A percentile compares a stretch with the other conserved stretches of the same genome.
Conservation (phyloP, 2,329 filamentous ascomycete species). For the Penicillium oxalicum region DNA sequence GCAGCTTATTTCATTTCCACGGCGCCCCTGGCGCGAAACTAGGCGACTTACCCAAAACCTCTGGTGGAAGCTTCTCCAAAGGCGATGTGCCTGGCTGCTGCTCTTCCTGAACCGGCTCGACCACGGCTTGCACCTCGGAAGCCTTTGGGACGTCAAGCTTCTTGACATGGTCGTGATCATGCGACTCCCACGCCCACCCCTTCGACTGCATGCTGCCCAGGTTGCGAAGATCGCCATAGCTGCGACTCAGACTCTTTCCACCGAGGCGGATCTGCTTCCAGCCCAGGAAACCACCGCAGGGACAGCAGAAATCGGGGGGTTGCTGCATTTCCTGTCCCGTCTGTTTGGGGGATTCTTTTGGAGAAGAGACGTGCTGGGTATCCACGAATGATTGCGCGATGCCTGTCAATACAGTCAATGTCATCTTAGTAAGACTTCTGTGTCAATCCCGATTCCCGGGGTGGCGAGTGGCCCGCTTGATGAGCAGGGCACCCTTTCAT, state of each 20-base stretch:
- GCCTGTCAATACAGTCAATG: conserved; percentile 19
- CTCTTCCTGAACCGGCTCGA: conserved; percentile 13
- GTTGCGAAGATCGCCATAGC: conserved; percentile 39
- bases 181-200: conserved; percentile 40
- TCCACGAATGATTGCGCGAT: conserved; percentile 43
- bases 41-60: conserved; percentile 59
- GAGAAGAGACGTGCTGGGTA: conserved; percentile 28
- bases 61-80: conserved; percentile 63
- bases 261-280: conserved; percentile 43
- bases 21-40: too few species aligned
- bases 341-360: conserved; percentile 21
- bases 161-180: conserved; percentile 17
- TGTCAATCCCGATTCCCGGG: too few species aligned
- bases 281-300: conserved; percentile 40
- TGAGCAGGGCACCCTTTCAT: background rate
- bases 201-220: conserved; percentile 32
- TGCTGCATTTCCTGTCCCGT: conserved; percentile 30
- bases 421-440: conserved; percentile 6
- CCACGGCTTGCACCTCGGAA: conserved; percentile 9
- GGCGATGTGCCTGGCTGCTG: conserved; percentile 39
- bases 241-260: conserved; percentile 41
- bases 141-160: conserved; percentile 14
- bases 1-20: background rate
- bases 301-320: conserved; percentile 41
- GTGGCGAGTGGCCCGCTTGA: background rate